phyloP scores from a whole-genome alignment of 495 filamentous ascomycete species.

The Penicillium alfredii region DNA sequence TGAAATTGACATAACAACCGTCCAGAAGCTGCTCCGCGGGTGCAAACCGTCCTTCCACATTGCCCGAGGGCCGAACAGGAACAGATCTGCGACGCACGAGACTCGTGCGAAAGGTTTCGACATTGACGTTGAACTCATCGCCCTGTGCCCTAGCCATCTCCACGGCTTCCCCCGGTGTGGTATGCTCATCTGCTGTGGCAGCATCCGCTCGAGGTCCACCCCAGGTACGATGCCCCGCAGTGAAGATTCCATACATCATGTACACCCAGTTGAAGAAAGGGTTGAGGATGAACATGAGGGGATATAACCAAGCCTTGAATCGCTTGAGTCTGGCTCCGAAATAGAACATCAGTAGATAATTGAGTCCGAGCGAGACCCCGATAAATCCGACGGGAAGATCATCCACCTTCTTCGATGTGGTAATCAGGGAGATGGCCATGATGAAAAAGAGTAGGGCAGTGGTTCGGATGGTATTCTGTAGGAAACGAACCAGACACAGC shows the following conservation, averaged over 20 bases:
- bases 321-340: slow-evolving; percentile 82
- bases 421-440: slow-evolving; percentile 81
- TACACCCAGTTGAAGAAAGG: slow-evolving; percentile 99
- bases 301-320: slow-evolving; percentile 91
- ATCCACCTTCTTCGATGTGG: slow-evolving; percentile 67
- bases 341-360: slow-evolving; percentile 95
- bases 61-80: slow-evolving; percentile 65
- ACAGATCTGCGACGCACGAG: slow-evolving; percentile 44
- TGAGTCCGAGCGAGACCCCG: slow-evolving; percentile 87
- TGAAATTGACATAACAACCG: slow-evolving; percentile 42
- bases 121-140: slow-evolving; percentile 88
- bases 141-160: slow-evolving; percentile 72
- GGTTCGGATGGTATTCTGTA: slow-evolving; percentile 95
- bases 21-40: slow-evolving; percentile 42
- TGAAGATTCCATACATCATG: slow-evolving; percentile 86
- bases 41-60: slow-evolving; percentile 58
- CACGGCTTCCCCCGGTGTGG: slow-evolving; percentile 76
- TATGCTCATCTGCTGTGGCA: slow-evolving; percentile 70
- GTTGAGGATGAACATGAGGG: slow-evolving; percentile 91
- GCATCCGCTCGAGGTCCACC: slow-evolving; percentile 93
- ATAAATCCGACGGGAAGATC: slow-evolving; percentile 93
- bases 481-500: slow-evolving; percentile 80
- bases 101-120: slow-evolving; percentile 79
- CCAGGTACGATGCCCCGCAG: slow-evolving; percentile 93
- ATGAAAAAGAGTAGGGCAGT: slow-evolving; percentile 95